These are phyloP conservation scores for Globisporangium mamillatum DNA, from an alignment of 352 stramenopile genomes.

Conservation along the genomic window DNA sequence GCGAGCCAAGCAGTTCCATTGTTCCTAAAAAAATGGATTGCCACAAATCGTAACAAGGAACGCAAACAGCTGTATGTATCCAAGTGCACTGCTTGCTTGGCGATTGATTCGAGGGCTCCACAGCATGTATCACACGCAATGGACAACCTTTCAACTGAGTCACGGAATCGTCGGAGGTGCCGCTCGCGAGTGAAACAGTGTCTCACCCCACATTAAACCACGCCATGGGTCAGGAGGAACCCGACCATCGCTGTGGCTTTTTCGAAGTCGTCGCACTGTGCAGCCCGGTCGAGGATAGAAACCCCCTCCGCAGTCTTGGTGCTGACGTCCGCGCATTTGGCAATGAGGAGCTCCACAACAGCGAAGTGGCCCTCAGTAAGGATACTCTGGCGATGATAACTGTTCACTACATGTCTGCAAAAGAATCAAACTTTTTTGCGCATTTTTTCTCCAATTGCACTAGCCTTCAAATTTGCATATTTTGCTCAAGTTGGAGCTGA, in stretches of 20 bases:
- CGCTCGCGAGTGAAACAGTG: too few species aligned
- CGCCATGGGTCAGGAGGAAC: conserved; percentile 9
- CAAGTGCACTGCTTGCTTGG: background rate
- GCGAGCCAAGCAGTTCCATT: background rate
- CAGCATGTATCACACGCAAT: too few species aligned
- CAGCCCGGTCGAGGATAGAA: background rate
- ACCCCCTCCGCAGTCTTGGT: conserved; percentile 6
- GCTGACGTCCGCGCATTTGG: conserved; percentile 2
- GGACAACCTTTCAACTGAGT: too few species aligned
- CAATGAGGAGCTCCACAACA: conserved; percentile 9
- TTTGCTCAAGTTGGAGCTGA: too few species aligned
- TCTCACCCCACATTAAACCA: too few species aligned
- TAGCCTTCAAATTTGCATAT: too few species aligned
- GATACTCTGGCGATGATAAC: too few species aligned
- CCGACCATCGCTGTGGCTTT: background rate
- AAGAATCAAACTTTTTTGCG: too few species aligned
- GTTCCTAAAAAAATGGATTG: background rate
- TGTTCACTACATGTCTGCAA: too few species aligned
- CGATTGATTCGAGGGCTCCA: too few species aligned
- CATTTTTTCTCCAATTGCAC: too few species aligned
- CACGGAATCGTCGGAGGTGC: too few species aligned
- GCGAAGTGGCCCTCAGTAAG: background rate
- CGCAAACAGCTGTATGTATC: background rate
- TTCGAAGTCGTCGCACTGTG: background rate
- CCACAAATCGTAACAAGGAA: background rate